phyloP scores from a whole-genome alignment of 2,329 filamentous ascomycete genomes.

The Cytospora piceae region DNA sequence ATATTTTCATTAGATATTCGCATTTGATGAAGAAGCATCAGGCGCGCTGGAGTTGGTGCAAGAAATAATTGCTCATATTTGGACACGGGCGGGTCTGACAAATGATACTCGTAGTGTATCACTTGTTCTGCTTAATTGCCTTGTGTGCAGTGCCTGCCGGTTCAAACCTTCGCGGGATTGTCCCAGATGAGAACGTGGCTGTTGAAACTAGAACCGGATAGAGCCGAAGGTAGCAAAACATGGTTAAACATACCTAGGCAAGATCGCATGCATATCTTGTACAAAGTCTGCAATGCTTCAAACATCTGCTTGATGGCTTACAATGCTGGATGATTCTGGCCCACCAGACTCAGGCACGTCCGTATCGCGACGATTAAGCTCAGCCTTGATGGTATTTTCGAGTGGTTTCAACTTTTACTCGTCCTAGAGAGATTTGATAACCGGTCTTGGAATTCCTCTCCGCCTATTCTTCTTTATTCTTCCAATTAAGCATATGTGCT shows the following conservation, averaged over 20 bases:
- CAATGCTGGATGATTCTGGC: neutral
- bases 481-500: neutral
- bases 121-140: neutral
- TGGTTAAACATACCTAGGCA: too few species aligned
- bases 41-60: slow-evolving; percentile 9
- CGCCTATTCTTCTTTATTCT: neutral
- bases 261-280: neutral
- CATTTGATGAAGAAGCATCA: neutral
- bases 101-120: neutral
- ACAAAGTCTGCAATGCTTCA: neutral
- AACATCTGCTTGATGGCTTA: neutral
- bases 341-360: neutral
- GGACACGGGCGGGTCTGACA: neutral
- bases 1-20: slow-evolving; percentile 39
- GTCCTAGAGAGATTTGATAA: neutral
- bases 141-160: neutral
- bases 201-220: neutral
- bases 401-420: neutral
- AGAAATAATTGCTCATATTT: neutral
- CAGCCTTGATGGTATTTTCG: neutral
- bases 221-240: neutral
- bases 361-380: neutral
- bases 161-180: neutral
- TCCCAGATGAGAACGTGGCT: neutral
- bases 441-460: neutral